A percentile compares a stretch with the other conserved stretches of the same genome.
These are phyloP conservation scores for Saccharomycopsis amapae DNA, from an alignment of 805 yeast genomes.

Conservation along the genomic window DNA sequence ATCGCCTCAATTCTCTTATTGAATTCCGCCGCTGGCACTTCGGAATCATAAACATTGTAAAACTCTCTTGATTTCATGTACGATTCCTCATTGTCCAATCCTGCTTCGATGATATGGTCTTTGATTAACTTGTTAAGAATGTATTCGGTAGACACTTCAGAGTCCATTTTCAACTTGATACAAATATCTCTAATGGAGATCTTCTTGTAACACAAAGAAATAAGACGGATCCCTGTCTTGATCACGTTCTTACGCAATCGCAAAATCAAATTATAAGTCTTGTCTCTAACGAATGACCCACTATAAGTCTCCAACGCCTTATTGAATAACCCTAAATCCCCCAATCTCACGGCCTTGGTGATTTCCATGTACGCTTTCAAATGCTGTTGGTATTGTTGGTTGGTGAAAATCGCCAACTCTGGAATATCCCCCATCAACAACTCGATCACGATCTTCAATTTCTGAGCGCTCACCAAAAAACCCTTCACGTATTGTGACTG, in stretches of 20 bases:
- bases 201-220: conserved; percentile 82
- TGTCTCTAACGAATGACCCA: conserved; percentile 59
- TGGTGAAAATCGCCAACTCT: conserved; percentile 72
- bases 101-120: conserved; percentile 96
- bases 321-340: conserved; percentile 79
- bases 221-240: conserved; percentile 93
- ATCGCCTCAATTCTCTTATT: conserved; percentile 93
- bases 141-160: conserved; percentile 94
- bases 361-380: conserved; percentile 79
- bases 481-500: conserved; percentile 81
- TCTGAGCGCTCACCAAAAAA: conserved; percentile 82
- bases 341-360: conserved; percentile 85
- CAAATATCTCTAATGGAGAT: conserved; percentile 93
- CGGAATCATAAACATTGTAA: conserved; percentile 79
- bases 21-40: conserved; percentile 77
- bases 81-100: conserved; percentile 83
- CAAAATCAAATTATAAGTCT: conserved; percentile 73
- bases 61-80: conserved; percentile 87
- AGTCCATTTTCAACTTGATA: conserved; percentile 81
- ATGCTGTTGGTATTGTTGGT: conserved; percentile 49
- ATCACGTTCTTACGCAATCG: conserved; percentile 94
- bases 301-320: conserved; percentile 61
- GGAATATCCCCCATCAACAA: conserved; percentile 96
- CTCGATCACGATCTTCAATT: conserved; percentile 81
- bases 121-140: conserved; percentile 94